Conservation (phyloP, 2,329 filamentous ascomycete species). For the Aureobasidium sp. region DNA sequence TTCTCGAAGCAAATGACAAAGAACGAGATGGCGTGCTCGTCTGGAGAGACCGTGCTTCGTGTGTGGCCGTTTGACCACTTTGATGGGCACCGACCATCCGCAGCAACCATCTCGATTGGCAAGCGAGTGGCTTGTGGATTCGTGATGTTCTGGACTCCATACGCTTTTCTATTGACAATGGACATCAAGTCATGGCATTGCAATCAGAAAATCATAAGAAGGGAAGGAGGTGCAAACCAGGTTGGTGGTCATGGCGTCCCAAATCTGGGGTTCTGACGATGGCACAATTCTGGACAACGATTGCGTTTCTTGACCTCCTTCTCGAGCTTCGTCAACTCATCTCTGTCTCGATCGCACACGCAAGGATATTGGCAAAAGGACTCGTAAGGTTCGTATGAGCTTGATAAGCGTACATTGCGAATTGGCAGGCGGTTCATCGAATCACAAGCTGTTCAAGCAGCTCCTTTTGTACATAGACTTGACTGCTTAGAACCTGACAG, state of each 20-base stretch:
- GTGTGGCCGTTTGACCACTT: neutral
- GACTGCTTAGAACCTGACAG: constrained; percentile 9
- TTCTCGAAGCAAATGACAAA: neutral
- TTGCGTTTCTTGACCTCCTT: neutral
- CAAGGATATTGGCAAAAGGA: neutral
- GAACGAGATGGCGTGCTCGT: neutral
- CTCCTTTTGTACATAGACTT: neutral
- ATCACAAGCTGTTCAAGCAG: neutral
- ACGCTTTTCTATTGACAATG: neutral
- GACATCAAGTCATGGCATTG: neutral
- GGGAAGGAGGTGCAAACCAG: neutral
- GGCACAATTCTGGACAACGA: neutral
- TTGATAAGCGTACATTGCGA: neutral
- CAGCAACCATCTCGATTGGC: neutral
- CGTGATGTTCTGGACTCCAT: neutral
- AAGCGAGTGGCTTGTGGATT: neutral
- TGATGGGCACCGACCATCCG: neutral
- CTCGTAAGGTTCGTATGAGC: neutral
- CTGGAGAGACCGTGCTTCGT: neutral
- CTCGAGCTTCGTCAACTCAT: neutral
- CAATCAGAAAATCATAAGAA: neutral
- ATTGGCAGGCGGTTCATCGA: neutral
- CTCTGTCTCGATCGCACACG: neutral
- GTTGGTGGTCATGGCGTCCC: neutral
- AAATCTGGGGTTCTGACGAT: neutral